Conservation (phyloP, 208 protist genomes). For the Strigomonas oncopelti region DNA sequence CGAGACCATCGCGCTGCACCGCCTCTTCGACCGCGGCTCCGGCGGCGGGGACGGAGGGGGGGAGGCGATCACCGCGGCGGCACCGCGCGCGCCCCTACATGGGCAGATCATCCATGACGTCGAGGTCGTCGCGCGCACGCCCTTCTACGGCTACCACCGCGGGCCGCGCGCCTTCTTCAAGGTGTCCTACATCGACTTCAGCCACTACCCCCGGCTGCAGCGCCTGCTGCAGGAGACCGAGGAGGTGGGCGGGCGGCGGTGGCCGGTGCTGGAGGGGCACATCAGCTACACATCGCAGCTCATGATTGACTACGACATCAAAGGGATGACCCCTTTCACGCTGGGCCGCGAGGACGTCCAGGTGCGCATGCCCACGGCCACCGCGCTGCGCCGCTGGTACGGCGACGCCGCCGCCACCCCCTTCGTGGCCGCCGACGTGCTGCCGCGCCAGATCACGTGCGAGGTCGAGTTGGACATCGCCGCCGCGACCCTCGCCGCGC, state of each 20-base stretch:
- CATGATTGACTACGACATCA: constrained; percentile 64
- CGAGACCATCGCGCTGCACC: constrained; percentile 49
- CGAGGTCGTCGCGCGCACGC: constrained; percentile 45
- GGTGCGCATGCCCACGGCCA: constrained; percentile 20
- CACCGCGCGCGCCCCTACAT: neutral
- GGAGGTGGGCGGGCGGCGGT: constrained; percentile 44
- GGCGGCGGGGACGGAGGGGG: neutral
- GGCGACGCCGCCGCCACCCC: neutral
- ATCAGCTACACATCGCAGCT: constrained; percentile 69
- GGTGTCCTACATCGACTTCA: constrained; percentile 59
- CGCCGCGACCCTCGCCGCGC: constrained; percentile 14
- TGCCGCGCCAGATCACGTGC: constrained; percentile 35
- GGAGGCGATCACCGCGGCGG: neutral
- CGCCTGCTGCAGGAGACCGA: constrained; percentile 48
- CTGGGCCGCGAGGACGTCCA: constrained; percentile 21
- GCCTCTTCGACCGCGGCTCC: neutral
- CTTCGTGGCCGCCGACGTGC: constrained; percentile 25
- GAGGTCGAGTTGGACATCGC: constrained; percentile 58
- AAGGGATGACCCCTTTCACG: constrained; percentile 48
- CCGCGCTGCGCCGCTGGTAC: constrained; percentile 9
- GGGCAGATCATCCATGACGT: constrained; percentile 70
- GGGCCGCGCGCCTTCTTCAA: constrained; percentile 46
- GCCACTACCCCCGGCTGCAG: constrained; percentile 25
- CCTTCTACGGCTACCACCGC: constrained; percentile 74
- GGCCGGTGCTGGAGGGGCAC: constrained; percentile 69